Conservation (phyloP, 2,329 filamentous ascomycete genomes). For the Trichophyton rubrum region DNA sequence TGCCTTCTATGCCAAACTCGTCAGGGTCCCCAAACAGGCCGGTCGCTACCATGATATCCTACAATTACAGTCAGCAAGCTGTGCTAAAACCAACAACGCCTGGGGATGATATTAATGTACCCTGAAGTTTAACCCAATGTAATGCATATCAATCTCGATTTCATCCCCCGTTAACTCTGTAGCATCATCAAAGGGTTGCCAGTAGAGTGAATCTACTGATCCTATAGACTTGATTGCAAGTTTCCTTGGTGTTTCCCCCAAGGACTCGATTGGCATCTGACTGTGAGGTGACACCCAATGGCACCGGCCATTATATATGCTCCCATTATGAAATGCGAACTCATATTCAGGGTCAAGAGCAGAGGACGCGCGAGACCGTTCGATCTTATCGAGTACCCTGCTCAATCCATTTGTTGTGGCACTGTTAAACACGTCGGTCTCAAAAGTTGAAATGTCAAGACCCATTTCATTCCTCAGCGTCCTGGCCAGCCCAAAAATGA, state of each 20-base stretch:
- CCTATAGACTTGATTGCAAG: background rate
- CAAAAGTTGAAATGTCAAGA: constrained; percentile 7
- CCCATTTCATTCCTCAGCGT: constrained; percentile 6
- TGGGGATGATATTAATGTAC: background rate
- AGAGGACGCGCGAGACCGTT: background rate
- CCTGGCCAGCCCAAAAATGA: constrained; percentile 6
- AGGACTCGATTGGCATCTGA: background rate
- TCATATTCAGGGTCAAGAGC: background rate
- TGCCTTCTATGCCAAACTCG: constrained; percentile 9
- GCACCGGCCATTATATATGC: background rate
- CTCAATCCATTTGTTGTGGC: background rate
- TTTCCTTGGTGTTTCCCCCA: background rate
- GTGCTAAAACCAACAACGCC: background rate
- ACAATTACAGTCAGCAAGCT: background rate
- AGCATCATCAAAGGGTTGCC: background rate
- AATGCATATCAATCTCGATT: constrained; percentile 24
- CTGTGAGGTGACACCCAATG: background rate
- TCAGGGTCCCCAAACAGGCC: background rate
- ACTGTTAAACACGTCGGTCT: background rate
- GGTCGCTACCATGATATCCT: background rate
- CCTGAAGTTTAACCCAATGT: constrained; percentile 21
- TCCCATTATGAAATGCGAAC: background rate
- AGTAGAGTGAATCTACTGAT: background rate
- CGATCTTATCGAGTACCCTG: background rate
- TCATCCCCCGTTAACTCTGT: constrained; percentile 5